Evolutionary conservation across 2,329 filamentous ascomycete genomes (phyloP).

Genomic region (Macrophomina tecta): DNA sequence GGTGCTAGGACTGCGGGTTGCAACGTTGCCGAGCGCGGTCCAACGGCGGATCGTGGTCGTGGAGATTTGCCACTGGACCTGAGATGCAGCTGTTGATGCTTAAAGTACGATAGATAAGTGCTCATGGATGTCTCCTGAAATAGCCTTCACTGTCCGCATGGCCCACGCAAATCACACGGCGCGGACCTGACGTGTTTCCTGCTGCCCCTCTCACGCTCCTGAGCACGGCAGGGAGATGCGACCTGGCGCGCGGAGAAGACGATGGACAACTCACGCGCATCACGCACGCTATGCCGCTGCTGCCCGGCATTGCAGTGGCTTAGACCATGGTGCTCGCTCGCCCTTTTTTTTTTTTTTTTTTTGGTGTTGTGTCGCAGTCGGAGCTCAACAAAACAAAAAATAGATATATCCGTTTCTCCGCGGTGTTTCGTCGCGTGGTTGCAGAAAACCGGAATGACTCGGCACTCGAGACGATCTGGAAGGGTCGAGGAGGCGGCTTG

Average conservation of each 20-base stretch:
- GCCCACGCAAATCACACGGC: neutral
- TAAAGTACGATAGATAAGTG: conserved; percentile 23
- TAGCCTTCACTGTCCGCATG: conserved; percentile 12
- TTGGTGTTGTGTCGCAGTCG: conserved; percentile 20
- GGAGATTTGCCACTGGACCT: conserved; percentile 25
- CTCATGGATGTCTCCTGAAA: conserved; percentile 4
- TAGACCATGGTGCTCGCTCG: neutral
- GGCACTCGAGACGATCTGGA: conserved; percentile 14
- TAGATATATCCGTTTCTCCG: conserved; percentile 4
- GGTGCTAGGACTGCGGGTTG: conserved; percentile 1
- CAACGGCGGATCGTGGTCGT: conserved; percentile 2
- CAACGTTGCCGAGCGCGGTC: conserved; percentile 2
- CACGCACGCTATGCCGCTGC: neutral
- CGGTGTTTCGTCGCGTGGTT: conserved; percentile 22
- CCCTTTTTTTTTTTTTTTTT: neutral
- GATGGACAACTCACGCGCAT: conserved; percentile 6
- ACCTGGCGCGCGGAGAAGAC: conserved; percentile 17
- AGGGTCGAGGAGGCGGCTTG: conserved; percentile 1
- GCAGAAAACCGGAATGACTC: conserved; percentile 19
- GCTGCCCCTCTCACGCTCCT: conserved; percentile 7
- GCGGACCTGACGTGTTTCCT: conserved; percentile 3
- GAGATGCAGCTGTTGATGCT: conserved; percentile 22
- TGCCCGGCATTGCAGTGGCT: conserved; percentile 18
- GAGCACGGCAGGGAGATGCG: conserved; percentile 10
- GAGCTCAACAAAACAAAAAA: conserved; percentile 22